Base-by-base conservation (phyloP, 1,139 yeast genomes). In the Blastobotrys elegans region DNA sequence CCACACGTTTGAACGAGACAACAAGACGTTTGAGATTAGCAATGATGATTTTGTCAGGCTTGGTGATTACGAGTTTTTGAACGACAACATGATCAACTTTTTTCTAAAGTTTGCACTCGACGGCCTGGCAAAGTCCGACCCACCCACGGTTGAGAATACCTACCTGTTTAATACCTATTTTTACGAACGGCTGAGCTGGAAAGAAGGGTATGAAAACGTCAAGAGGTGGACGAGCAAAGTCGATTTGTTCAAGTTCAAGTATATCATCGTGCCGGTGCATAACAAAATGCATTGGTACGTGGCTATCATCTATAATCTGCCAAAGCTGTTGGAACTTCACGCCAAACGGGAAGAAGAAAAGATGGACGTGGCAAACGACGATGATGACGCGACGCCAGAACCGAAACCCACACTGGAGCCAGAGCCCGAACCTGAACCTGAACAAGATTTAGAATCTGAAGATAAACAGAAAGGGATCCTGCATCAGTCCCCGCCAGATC, bases 101-200 rank as follows among this genome's bases (percentile, higher is more conserved):
- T 69, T 65, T 47, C 53, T 71, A 14, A 65, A 64, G 51, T 55
- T 56, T 32, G 24, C 42, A 22, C 36, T 30, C 30, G 49, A 34
- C 13, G 35, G 21, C 17, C 32, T 44, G 16, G 17, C 17, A 20
- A n/a, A 26, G 2, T 6, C 16, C 13, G 36, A 33, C 8, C 31
- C 7, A 7, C 30, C 13, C 7, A 4, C 26, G 10, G 60, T 61
- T 11, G 58, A 64, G 4, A 64, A 69, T n/a, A 75, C 83, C 1
- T 78, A 82, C 60, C 74, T 89, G 2, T 79, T 92, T 64, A 87
- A 88, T 59, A 84, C 97, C 0, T 94, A 87, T 62, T 90, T 94
- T 64, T 92, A 77, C 67, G 77, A 85, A 1, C 82, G 82, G 59
- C 69, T 89, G 39, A 71, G 52, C 52, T 62, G 44, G 44, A 56